phyloP scores from a whole-genome alignment of 352 stramenopile species.

The Phytopythium boreale region DNA sequence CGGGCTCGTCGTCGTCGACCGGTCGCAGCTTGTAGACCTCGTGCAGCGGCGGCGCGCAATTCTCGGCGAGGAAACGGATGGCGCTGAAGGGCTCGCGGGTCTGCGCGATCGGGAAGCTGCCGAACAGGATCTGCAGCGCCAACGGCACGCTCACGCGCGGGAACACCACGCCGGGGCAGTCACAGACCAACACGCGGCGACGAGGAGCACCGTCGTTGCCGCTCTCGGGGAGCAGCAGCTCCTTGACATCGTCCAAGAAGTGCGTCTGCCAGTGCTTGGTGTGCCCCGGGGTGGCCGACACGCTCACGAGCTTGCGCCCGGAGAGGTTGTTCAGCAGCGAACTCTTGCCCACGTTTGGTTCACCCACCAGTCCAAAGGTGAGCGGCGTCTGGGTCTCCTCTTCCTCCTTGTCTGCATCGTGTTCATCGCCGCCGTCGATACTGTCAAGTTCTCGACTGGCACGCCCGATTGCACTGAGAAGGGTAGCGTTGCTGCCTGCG shows the following conservation, averaged over 20 bases:
- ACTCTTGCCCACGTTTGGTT: conserved; percentile 96
- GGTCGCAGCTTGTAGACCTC: conserved; percentile 80
- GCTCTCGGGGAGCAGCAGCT: conserved; percentile 31
- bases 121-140: conserved; percentile 76
- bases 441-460: conserved; percentile 22
- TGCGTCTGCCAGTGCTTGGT: conserved; percentile 86
- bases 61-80: conserved; percentile 83
- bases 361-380: conserved; percentile 95
- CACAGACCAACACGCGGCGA: conserved; percentile 60
- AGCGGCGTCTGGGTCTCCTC: conserved; percentile 64
- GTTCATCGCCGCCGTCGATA: conserved; percentile 21
- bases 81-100: conserved; percentile 84
- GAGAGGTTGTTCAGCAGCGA: conserved; percentile 92
- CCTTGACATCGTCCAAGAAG: conserved; percentile 59
- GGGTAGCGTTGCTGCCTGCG: conserved; percentile 39
- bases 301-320: conserved; percentile 72
- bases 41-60: conserved; percentile 64
- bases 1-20: conserved; percentile 55
- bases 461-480: conserved; percentile 43
- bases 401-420: conserved; percentile 91
- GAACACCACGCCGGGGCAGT: conserved; percentile 83
- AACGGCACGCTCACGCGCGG: conserved; percentile 67
- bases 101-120: conserved; percentile 82
- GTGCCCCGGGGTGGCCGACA: conserved; percentile 72
- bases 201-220: background rate